Percentiles rank a stretch among this genome's conserved stretches.
phyloP scores from a whole-genome alignment of 1,284 basidiomycete species.

The Pseudozyma tsukubaensis region DNA sequence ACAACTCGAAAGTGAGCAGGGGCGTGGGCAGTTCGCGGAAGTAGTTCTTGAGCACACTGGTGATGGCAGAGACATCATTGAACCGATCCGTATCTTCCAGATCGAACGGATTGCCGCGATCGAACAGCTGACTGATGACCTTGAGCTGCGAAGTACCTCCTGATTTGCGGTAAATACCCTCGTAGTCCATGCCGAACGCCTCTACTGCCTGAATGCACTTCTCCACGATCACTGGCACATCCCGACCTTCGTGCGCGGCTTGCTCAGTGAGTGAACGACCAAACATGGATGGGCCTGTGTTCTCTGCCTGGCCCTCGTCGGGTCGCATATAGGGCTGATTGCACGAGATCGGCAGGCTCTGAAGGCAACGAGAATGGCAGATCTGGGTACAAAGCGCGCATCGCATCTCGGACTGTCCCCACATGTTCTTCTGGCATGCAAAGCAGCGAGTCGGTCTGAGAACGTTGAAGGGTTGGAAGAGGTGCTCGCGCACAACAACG shows the following conservation, averaged over 20 bases:
- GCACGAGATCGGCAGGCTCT: slow-evolving; percentile 59
- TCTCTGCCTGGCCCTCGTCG: slow-evolving; percentile 47
- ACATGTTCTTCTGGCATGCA: slow-evolving; percentile 96
- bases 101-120: slow-evolving; percentile 90
- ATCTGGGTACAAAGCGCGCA: slow-evolving; percentile 73
- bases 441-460: slow-evolving; percentile 91
- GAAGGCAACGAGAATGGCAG: slow-evolving; percentile 59
- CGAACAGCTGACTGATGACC: slow-evolving; percentile 92
- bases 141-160: slow-evolving; percentile 93
- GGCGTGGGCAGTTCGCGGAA: slow-evolving; percentile 91
- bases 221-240: slow-evolving; percentile 88
- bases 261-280: slow-evolving; percentile 88
- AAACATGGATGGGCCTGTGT: slow-evolving; percentile 80
- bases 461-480: slow-evolving; percentile 89
- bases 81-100: slow-evolving; percentile 86
- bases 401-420: slow-evolving; percentile 88
- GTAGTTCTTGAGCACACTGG: slow-evolving; percentile 96
- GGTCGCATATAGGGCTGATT: slow-evolving; percentile 51
- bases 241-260: slow-evolving; percentile 78
- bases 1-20: slow-evolving; percentile 87
- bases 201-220: slow-evolving; percentile 75
- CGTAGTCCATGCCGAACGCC: slow-evolving; percentile 79
- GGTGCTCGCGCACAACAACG: slow-evolving; percentile 73
- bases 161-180: slow-evolving; percentile 96
- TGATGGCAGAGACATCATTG: slow-evolving; percentile 96